Evolutionary conservation across 805 yeast genomes (phyloP).

Genomic region (Hanseniaspora singularis): DNA sequence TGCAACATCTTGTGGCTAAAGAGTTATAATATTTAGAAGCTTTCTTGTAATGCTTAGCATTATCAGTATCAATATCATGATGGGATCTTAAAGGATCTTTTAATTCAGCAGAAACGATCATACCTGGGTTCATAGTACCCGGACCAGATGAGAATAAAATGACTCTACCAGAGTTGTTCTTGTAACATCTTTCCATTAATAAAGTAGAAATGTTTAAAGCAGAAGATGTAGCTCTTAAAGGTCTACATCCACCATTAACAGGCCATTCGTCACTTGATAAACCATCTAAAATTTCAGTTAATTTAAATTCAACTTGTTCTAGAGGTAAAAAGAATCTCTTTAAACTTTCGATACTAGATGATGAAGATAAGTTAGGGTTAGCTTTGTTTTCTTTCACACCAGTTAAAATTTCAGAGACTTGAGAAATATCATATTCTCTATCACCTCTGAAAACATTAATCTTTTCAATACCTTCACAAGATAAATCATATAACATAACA

Average conservation of each 20-base stretch:
- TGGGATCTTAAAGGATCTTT: constrained; percentile 97
- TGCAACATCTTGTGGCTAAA: constrained; percentile 58
- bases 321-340: constrained; percentile 63
- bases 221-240: constrained; percentile 84
- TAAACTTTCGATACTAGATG: constrained; percentile 24
- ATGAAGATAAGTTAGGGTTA: constrained; percentile 26
- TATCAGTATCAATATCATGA: constrained; percentile 85
- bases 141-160: constrained; percentile 91
- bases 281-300: constrained; percentile 66
- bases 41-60: constrained; percentile 75
- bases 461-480: constrained; percentile 54
- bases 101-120: constrained; percentile 80
- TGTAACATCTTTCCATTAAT: constrained; percentile 67
- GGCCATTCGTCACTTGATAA: constrained; percentile 81
- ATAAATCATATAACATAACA: constrained; percentile 78
- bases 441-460: constrained; percentile 80
- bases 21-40: constrained; percentile 72
- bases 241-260: constrained; percentile 68
- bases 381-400: constrained; percentile 35
- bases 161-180: constrained; percentile 78
- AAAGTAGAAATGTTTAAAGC: constrained; percentile 79
- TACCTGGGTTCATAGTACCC: constrained; percentile 87
- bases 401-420: constrained; percentile 51
- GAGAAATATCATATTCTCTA: constrained; percentile 55
- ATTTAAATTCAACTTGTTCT: constrained; percentile 68